phyloP scores from a whole-genome alignment of 352 stramenopile genomes.

The Globisporangium okanoganense region DNA sequence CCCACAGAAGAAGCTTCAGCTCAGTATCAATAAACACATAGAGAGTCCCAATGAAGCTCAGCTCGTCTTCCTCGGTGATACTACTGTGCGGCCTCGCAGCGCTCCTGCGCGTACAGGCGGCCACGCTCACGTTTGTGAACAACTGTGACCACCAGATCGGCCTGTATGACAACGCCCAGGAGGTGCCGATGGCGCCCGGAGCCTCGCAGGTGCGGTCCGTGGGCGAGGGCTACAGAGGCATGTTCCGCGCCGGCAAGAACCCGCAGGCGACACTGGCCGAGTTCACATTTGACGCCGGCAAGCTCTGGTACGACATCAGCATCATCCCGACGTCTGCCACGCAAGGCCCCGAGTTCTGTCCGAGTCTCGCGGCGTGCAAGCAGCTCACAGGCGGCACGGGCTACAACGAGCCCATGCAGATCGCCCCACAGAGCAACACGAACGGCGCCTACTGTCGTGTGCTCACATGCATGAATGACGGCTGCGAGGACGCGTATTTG shows the following conservation, averaged over 20 bases:
- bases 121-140: constrained; percentile 18
- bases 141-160: constrained; percentile 16
- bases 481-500: constrained; percentile 57
- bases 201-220: not conserved
- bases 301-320: constrained; percentile 50
- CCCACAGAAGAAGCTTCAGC: not conserved
- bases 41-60: constrained; percentile 1
- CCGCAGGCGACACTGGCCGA: constrained; percentile 31
- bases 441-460: constrained; percentile 28
- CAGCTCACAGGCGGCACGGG: constrained; percentile 29
- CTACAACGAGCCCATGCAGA: constrained; percentile 51
- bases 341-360: constrained; percentile 30
- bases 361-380: constrained; percentile 35
- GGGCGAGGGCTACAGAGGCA: constrained; percentile 11
- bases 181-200: constrained; percentile 3
- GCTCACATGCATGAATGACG: constrained; percentile 33
- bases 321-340: constrained; percentile 36
- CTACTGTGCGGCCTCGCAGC: not conserved
- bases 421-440: constrained; percentile 28
- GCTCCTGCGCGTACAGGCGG: not conserved
- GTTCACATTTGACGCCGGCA: constrained; percentile 29
- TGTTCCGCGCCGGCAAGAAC: constrained; percentile 19
- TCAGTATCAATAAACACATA: not conserved
- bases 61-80: not conserved
- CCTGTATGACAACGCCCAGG: constrained; percentile 18